These are phyloP conservation scores for Athelia psychrophila DNA, from an alignment of 1,284 basidiomycete genomes.

Conservation along the genomic window DNA sequence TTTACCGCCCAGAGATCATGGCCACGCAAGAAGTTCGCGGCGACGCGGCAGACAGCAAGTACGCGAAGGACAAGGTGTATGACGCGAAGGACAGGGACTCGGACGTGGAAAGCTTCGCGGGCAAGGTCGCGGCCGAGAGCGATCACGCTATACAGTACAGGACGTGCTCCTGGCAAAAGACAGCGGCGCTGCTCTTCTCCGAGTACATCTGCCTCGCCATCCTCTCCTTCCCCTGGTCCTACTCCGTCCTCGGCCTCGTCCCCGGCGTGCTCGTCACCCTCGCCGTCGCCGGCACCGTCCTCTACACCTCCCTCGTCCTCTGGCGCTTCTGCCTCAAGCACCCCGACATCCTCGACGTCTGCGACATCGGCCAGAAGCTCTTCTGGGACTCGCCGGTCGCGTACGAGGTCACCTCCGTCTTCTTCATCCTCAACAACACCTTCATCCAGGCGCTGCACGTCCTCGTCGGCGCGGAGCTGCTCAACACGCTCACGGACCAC, in stretches of 20 bases:
- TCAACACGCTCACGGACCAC: slow-evolving; percentile 61
- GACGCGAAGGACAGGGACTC: no score
- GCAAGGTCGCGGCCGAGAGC: slow-evolving; percentile 31
- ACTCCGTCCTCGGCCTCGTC: slow-evolving; percentile 54
- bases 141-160: slow-evolving; percentile 38
- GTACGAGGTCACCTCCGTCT: slow-evolving; percentile 44
- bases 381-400: slow-evolving; percentile 44
- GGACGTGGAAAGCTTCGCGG: slow-evolving; percentile 1
- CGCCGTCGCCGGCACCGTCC: slow-evolving; percentile 31
- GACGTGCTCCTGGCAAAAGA: slow-evolving; percentile 50
- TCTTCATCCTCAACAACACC: slow-evolving; percentile 49
- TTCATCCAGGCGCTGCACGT: slow-evolving; percentile 47
- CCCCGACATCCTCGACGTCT: slow-evolving; percentile 59
- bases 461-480: slow-evolving; percentile 39
- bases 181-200: slow-evolving; percentile 44
- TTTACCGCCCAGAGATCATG: background rate
- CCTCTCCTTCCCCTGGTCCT: slow-evolving; percentile 52
- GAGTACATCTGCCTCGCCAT: slow-evolving; percentile 51
- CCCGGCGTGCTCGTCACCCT: slow-evolving; percentile 45
- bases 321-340: slow-evolving; percentile 60
- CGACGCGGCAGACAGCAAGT: background rate
- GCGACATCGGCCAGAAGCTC: slow-evolving; percentile 58
- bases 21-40: background rate
- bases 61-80: no score
- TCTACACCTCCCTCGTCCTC: slow-evolving; percentile 45